Conservation (phyloP, 148 eudicot genomes). For the Chenopodium formosanum region DNA sequence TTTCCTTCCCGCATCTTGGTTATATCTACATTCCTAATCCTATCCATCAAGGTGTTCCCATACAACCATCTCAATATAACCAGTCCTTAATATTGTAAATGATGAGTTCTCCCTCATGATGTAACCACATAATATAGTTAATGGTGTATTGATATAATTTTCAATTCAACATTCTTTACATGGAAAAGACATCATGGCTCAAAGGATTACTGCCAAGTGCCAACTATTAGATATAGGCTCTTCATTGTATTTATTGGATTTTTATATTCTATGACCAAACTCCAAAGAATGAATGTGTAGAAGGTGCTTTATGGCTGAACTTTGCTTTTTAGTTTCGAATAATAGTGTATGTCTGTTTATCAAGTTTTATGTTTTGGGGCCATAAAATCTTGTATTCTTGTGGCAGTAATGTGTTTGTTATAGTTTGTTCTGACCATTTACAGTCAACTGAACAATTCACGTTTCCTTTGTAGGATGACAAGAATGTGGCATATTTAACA, state of each 20-base stretch:
- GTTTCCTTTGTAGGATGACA: constrained; percentile 68
- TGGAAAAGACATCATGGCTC: neutral
- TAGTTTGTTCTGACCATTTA: neutral
- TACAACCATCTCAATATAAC: too few species aligned
- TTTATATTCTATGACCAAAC: neutral
- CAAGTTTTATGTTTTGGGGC: neutral
- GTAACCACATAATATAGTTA: neutral
- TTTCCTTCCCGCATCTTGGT: neutral
- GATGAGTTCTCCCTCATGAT: neutral
- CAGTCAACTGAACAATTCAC: constrained; percentile 15
- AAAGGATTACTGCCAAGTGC: neutral
- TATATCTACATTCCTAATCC: too few species aligned
- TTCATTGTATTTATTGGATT: neutral
- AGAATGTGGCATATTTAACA: constrained; percentile 95
- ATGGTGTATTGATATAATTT: neutral
- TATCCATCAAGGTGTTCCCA: neutral
- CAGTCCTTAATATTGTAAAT: neutral
- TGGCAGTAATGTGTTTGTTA: neutral
- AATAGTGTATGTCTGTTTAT: neutral
- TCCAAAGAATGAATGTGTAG: neutral
- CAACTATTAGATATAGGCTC: neutral
- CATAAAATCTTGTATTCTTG: neutral
- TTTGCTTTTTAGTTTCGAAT: neutral
- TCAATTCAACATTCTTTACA: neutral
- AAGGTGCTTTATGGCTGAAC: neutral